These are phyloP conservation scores for Thraustochytrium sp. DNA, from an alignment of 352 stramenopile species.

Conservation along the genomic window DNA sequence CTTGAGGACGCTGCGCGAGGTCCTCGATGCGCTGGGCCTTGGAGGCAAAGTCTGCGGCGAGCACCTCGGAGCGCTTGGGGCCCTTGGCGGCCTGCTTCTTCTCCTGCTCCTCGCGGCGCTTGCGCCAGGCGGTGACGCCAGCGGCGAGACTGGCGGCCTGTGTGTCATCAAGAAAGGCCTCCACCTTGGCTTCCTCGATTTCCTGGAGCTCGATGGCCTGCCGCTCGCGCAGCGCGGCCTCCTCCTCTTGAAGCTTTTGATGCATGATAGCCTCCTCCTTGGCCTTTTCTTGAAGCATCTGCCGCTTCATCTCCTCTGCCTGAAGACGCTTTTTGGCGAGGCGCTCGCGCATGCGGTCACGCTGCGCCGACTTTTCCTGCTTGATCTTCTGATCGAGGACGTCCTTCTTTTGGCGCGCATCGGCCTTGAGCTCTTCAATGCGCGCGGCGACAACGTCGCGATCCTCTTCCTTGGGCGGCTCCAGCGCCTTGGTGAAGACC, in stretches of 20 bases:
- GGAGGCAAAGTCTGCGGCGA: slow-evolving; percentile 5
- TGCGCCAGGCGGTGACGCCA: slow-evolving; percentile 15
- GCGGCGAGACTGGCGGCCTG: not conserved
- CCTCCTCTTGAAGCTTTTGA: slow-evolving; percentile 34
- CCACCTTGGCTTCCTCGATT: slow-evolving; percentile 26
- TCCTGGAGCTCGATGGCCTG: slow-evolving; percentile 8
- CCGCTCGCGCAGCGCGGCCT: not conserved
- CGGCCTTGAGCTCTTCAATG: slow-evolving; percentile 2
- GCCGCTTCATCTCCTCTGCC: slow-evolving; percentile 29
- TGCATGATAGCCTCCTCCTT: not conserved
- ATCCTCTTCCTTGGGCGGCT: slow-evolving; percentile 12
- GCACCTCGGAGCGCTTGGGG: slow-evolving; percentile 19
- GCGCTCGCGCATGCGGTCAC: not conserved
- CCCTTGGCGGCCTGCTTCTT: not conserved
- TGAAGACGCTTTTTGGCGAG: slow-evolving; percentile 6
- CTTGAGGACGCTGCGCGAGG: not conserved
- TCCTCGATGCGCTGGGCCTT: slow-evolving; percentile 23
- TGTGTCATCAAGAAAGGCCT: slow-evolving; percentile 32
- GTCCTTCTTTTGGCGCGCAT: slow-evolving; percentile 2
- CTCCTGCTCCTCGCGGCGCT: slow-evolving; percentile 12
- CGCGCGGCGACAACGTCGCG: not conserved
- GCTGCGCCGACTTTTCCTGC: not conserved
- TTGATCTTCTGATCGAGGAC: not conserved
- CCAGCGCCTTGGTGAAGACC: not conserved
- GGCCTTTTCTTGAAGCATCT: not conserved